Evolutionary conservation across 2,329 filamentous ascomycete genomes (phyloP), one percentile per base, ranked within the genome.

Genomic region (Beauveria asiatica): DNA sequence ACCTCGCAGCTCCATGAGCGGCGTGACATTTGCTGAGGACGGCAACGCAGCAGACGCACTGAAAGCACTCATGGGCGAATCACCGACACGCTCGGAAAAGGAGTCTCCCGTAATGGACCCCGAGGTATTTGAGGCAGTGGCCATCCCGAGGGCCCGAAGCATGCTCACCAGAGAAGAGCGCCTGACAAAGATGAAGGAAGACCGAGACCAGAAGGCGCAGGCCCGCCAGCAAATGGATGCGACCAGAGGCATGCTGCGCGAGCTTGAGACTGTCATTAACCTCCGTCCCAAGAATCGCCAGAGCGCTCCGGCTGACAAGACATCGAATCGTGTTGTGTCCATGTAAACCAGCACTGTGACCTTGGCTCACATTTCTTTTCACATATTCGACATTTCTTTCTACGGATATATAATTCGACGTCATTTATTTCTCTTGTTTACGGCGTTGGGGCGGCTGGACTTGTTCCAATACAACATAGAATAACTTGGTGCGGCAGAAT

Each of bases 61-160:
- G 27, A 86, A 86, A 64, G 86, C 88, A 1, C 77, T 97, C 55
- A 96, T 85, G 62, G 91, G 91, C 52, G 90, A 92, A 56, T 76
- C 78, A 23, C 76, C 79, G 16, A 77, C 77, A 30, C 81, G 78
- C 60, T 75, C 78, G 37, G 82, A 82, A 46, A 81, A 79, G 63
- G 74, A 74, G 16, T 80, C 79, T 1, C 85, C 85, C 53, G 83
- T 84, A 61, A 80, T 78, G 1, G 87, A 90, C 56, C 86, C 88
- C 57, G 89, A 96, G 69, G 83, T 99, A 1, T 97, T 96, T 63
- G 94, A 99, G 74, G 94, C 92, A 0, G 84, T 97, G 42, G 91
- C 92, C 2, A 78, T 90, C 61, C 78, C 84, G 7, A 81, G 87
- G 45, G 85, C 88, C 62, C 82, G 87, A 64, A 88, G 84, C 67